Percentiles rank a stretch among this genome's conserved stretches.
phyloP scores from a whole-genome alignment of 148 eudicot genomes.

The Simmondsia chinensis region DNA sequence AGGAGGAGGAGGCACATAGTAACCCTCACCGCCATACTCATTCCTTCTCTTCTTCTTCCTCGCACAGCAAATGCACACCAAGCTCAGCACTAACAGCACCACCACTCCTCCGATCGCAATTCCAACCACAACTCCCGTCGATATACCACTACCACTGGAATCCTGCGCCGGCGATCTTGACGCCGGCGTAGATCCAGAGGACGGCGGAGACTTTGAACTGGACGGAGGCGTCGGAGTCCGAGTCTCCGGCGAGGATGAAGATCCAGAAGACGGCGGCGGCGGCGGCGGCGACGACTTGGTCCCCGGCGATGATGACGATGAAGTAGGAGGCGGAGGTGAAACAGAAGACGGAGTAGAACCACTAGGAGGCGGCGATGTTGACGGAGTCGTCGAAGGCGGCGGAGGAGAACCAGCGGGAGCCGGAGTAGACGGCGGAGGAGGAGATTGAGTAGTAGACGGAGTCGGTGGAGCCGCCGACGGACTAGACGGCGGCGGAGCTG shows the following conservation, averaged over 20 bases:
- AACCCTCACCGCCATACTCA: conserved; percentile 24
- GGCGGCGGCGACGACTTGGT: too few species aligned
- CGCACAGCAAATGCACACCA: conserved; percentile 45
- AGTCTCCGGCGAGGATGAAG: conserved; percentile 10
- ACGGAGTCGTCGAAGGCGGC: conserved; percentile 23
- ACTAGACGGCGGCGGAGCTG: conserved; percentile 15
- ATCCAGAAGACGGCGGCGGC: too few species aligned
- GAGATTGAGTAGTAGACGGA: conserved; percentile 13
- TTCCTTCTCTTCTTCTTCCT: conserved; percentile 53
- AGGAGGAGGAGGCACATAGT: conserved; percentile 31
- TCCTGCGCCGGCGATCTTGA: background rate
- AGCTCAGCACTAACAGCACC: conserved; percentile 28
- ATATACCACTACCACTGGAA: conserved; percentile 20
- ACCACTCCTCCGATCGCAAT: conserved; percentile 61
- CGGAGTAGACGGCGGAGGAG: conserved; percentile 29
- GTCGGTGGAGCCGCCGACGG: too few species aligned
- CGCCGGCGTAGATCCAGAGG: conserved; percentile 11
- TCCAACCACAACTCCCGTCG: conserved; percentile 64
- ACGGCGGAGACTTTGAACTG: conserved; percentile 18
- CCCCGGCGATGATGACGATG: conserved; percentile 5
- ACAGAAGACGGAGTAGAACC: too few species aligned
- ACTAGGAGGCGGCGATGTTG: conserved; percentile 20
- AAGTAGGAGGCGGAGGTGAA: conserved; percentile 6
- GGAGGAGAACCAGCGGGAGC: conserved; percentile 10
- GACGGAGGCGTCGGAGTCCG: too few species aligned